Evolutionary conservation across 2,329 filamentous ascomycete species (phyloP).

Genomic region (Penicillium sp.): DNA sequence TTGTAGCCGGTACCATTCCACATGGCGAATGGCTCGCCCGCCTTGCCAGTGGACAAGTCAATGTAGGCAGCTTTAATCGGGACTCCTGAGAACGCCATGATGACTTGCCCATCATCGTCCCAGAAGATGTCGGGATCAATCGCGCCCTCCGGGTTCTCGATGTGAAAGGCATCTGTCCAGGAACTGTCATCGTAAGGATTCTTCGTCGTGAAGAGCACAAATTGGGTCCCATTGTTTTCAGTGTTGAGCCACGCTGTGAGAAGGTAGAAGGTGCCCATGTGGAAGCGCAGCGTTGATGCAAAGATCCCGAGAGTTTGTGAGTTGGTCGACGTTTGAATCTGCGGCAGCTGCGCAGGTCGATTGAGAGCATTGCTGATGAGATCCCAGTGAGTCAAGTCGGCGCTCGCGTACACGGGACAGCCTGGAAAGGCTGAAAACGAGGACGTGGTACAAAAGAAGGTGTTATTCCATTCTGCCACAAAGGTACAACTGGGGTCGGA

Average conservation of each 20-base stretch:
- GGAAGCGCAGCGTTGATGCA: conserved; percentile 37
- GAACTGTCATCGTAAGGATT: conserved; percentile 10
- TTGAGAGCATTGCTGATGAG: conserved; percentile 20
- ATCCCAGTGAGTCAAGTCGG: conserved; percentile 31
- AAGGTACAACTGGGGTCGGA: conserved; percentile 44
- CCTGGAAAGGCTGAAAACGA: conserved; percentile 44
- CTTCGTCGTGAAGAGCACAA: conserved; percentile 12
- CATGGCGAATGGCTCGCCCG: not conserved
- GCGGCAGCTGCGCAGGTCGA: conserved; percentile 32
- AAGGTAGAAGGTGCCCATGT: conserved; percentile 36
- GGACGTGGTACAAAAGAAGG: conserved; percentile 43
- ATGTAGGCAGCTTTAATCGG: conserved; percentile 1
- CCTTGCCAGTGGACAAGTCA: not conserved
- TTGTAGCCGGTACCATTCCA: conserved; percentile 47
- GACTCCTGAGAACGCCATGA: conserved; percentile 28
- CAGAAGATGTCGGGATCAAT: conserved; percentile 21
- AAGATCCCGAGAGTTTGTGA: conserved; percentile 34
- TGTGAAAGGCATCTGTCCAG: conserved; percentile 8
- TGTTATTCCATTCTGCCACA: conserved; percentile 29
- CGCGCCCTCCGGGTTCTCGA: conserved; percentile 1
- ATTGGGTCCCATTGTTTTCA: conserved; percentile 27
- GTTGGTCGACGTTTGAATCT: conserved; percentile 17
- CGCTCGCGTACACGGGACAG: conserved; percentile 41
- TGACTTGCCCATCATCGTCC: conserved; percentile 13
- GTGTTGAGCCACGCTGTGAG: not conserved